Base-by-base conservation (phyloP, 345 rosid genomes). In the Rhizophora apiculata region DNA sequence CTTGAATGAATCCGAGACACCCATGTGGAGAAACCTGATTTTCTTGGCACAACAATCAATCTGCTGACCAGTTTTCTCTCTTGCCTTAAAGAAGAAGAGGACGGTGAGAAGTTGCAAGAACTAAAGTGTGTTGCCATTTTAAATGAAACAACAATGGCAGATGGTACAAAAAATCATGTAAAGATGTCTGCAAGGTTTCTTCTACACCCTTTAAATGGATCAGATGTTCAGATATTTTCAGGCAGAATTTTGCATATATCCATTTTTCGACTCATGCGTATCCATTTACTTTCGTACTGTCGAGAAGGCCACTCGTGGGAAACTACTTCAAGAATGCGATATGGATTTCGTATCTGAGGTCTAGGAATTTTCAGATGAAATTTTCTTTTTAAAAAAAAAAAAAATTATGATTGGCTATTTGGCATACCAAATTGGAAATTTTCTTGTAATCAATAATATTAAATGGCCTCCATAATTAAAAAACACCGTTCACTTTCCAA, bases 81-180 rank as follows among this genome's bases (percentile, higher is more conserved):
- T 58, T 68, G 63, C 62, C 66, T 67, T 71, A 84, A 61, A 19
- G 83, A 71, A 69, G 86, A 80, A 43, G 49, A 43, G 36, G 77
- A 37, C 10, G 79, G 74, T 6, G 76, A 39, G 20, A 63, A 32
- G 52, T 30, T 68, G 16, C 78, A 69, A 22, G 83, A 71, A 71
- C 75, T 64, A n/a, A 81, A 74, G 49, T 74, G 84, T 19, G 81
- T 65, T 62, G 88, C 90, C 96, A 87, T 85, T 84, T 60, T 16
- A 39, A 74, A 59, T 64, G 48, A 32, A 64, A 6, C 59, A 60
- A 72, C 9, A 36, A 56, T 10, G 64, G 27, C 3, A 48, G 43
- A 27, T 51, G 51, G 9, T 26, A 22, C 18, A 31, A 43, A 5
- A 31, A n/a, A 52, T 3, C 36, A n/a, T 64, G 34, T 20, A 31